A percentile compares a stretch with the other conserved stretches of the same genome.
Conservation (phyloP, 345 rosid species). For the Eucalyptus tenuipes region DNA sequence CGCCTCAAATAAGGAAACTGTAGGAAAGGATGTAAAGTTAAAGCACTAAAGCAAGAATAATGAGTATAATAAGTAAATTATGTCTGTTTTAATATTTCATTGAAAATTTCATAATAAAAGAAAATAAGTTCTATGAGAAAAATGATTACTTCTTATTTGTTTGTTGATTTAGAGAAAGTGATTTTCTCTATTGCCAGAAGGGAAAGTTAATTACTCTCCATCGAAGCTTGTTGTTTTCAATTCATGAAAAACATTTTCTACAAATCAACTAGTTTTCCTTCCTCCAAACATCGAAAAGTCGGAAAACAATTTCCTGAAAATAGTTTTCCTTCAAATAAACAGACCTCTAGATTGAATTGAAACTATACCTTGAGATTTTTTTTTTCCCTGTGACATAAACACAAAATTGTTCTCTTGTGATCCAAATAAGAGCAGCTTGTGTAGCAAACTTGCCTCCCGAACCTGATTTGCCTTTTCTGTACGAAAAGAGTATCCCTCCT, state of each 20-base stretch:
- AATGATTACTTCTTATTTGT: not conserved
- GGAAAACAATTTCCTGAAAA: not conserved
- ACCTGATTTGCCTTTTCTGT: not conserved
- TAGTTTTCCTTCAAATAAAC: not conserved
- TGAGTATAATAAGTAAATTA: not conserved
- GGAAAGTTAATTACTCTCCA: accelerated
- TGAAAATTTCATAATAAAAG: accelerated
- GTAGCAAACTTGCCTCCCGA: not conserved
- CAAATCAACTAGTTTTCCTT: accelerated
- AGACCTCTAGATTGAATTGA: not conserved
- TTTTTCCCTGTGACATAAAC: not conserved
- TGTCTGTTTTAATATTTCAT: not conserved
- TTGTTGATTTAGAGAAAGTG: accelerated
- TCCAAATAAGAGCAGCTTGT: not conserved
- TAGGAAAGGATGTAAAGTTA: not conserved
- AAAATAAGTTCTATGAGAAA: not conserved
- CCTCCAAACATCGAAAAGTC: not conserved
- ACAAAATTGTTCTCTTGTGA: not conserved
- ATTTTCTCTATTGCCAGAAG: not conserved
- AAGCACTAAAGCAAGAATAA: not conserved
- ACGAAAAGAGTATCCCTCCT: not conserved
- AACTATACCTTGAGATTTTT: not conserved
- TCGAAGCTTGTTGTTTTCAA: not conserved
- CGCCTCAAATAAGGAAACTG: not conserved
- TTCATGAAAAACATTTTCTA: not conserved